A percentile compares a stretch with the other conserved stretches of the same genome.
Conservation (phyloP, 108 stramenopile genomes). For the Stephanodiscus minutulus region DNA sequence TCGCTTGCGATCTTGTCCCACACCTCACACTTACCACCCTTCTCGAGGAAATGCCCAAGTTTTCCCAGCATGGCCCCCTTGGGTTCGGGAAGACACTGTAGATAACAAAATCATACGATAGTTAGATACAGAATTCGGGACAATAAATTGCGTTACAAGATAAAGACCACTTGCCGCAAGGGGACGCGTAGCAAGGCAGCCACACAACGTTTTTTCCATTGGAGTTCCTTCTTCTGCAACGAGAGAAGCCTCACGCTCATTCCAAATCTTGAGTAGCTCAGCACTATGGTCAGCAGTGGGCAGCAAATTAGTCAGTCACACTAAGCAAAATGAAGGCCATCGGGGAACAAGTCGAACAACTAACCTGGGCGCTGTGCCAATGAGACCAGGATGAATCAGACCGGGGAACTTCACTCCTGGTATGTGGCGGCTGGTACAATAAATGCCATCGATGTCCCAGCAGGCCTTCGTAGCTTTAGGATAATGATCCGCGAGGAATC, state of each 20-base stretch:
- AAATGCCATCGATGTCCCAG: slow-evolving; percentile 76
- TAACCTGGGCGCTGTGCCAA: slow-evolving; percentile 61
- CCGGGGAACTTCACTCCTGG: slow-evolving; percentile 58
- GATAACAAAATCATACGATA: neutral
- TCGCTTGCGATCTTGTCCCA: slow-evolving; percentile 57
- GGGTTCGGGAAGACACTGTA: slow-evolving; percentile 58
- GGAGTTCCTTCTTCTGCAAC: slow-evolving; percentile 60
- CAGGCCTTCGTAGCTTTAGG: slow-evolving; percentile 65
- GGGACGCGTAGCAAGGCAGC: slow-evolving; percentile 62
- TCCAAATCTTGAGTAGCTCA: slow-evolving; percentile 72
- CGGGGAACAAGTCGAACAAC: neutral
- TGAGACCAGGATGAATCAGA: slow-evolving; percentile 70
- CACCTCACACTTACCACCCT: slow-evolving; percentile 40
- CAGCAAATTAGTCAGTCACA: neutral
- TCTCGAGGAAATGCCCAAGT: slow-evolving; percentile 59
- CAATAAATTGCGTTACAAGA: neutral
- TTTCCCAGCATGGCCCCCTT: slow-evolving; percentile 71
- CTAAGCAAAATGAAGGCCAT: neutral
- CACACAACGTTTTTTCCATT: slow-evolving; percentile 61
- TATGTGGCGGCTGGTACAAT: slow-evolving; percentile 58
- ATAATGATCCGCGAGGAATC: slow-evolving; percentile 65
- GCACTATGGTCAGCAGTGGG: neutral
- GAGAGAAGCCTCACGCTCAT: slow-evolving; percentile 61
- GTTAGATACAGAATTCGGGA: neutral
- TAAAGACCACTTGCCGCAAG: slow-evolving; percentile 34